Conservation (phyloP, 441 rosid genomes). For the Pelargonium cotyledonis region DNA sequence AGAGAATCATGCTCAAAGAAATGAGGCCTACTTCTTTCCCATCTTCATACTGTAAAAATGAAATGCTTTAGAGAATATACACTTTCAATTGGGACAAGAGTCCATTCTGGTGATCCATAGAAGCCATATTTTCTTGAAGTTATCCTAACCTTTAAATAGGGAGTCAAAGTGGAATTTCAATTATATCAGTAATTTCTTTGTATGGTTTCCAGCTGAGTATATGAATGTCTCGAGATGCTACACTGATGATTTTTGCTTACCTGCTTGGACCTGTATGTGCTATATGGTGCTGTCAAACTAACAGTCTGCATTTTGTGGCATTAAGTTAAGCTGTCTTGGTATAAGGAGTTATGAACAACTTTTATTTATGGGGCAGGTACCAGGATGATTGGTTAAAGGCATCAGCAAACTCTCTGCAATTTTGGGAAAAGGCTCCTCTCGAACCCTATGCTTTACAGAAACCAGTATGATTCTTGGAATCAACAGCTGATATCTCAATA, state of each 20-base stretch:
- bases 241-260: not conserved
- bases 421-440: slow-evolving; percentile 99
- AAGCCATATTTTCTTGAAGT: not conserved
- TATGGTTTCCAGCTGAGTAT: not conserved
- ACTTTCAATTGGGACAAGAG: not conserved
- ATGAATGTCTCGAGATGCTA: not conserved
- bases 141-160: not conserved
- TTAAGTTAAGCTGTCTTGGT: slow-evolving; percentile 14
- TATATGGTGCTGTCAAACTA: not conserved
- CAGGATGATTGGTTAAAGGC: slow-evolving; percentile 99
- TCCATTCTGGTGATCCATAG: not conserved
- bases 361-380: slow-evolving; percentile 48
- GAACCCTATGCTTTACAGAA: slow-evolving; percentile 91
- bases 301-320: slow-evolving; percentile 3
- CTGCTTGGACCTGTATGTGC: not conserved
- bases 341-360: not conserved
- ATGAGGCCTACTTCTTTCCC: not conserved
- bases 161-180: not conserved
- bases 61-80: not conserved
- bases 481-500: not conserved
- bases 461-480: slow-evolving; percentile 49
- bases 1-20: not conserved
- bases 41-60: not conserved
- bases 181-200: not conserved
- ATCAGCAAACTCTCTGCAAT: slow-evolving; percentile 73